Conservation (phyloP, 129 eudicot species). For the Pulicaria dysenterica region DNA sequence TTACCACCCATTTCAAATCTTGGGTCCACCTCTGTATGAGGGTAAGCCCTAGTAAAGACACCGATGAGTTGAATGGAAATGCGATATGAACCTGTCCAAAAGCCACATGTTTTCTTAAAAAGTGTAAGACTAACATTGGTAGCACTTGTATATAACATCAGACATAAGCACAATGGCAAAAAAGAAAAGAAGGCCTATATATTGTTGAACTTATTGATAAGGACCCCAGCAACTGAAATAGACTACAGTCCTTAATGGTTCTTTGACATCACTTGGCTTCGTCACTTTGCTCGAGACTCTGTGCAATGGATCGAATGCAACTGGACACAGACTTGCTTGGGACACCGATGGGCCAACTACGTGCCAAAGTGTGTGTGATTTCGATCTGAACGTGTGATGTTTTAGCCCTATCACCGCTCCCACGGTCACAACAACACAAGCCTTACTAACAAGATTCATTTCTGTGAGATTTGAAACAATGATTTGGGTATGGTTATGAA, state of each 20-base stretch:
- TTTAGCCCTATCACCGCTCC: constrained; percentile 39
- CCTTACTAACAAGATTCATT: constrained; percentile 40
- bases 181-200: not conserved
- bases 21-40: no score
- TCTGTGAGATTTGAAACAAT: not conserved
- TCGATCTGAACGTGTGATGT: constrained; percentile 29
- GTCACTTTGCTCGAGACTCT: not conserved
- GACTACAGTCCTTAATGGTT: constrained; percentile 43
- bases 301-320: constrained; percentile 11
- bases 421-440: constrained; percentile 34
- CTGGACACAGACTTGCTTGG: constrained; percentile 24
- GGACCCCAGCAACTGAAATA: constrained; percentile 66
- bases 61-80: no score
- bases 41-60: no score
- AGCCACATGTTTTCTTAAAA: no score
- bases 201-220: constrained; percentile 35
- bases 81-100: no score
- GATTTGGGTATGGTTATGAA: constrained; percentile 10
- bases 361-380: constrained; percentile 28
- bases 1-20: no score
- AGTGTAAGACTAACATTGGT: no score
- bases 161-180: not conserved
- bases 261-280: constrained; percentile 29
- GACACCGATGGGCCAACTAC: constrained; percentile 38
- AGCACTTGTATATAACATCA: not conserved